A percentile compares a stretch with the other conserved stretches of the same genome.
Conservation (phyloP, 768 basidiomycete species). For the Tremella mesenterica region DNA sequence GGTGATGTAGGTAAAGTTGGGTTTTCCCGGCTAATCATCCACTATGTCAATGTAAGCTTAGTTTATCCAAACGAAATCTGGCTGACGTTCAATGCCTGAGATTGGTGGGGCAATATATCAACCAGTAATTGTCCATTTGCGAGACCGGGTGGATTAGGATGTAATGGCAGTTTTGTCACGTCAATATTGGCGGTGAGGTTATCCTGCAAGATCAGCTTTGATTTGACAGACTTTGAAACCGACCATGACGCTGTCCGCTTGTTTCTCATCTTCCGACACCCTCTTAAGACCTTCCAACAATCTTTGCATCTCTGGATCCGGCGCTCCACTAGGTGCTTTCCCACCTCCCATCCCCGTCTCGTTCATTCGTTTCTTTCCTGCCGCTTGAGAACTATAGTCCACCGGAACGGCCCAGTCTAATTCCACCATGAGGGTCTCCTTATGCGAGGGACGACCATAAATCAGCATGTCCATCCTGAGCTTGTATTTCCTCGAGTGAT, state of each 20-base stretch:
- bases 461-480: slow-evolving; percentile 58
- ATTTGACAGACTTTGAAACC: slow-evolving; percentile 1
- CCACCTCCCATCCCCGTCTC: slow-evolving; percentile 4
- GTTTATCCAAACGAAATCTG: neutral
- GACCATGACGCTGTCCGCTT: slow-evolving; percentile 48
- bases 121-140: slow-evolving; percentile 59
- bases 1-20: slow-evolving; percentile 62
- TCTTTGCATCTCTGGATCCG: slow-evolving; percentile 59
- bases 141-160: slow-evolving; percentile 64
- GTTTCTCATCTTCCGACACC: slow-evolving; percentile 66
- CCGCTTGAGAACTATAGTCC: slow-evolving; percentile 48
- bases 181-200: slow-evolving; percentile 49
- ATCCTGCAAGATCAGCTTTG: slow-evolving; percentile 42
- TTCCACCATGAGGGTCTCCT: slow-evolving; percentile 56
- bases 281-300: slow-evolving; percentile 63
- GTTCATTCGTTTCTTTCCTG: neutral
- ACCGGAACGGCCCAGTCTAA: slow-evolving; percentile 67
- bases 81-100: slow-evolving; percentile 33
- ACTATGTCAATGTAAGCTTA: slow-evolving; percentile 44
- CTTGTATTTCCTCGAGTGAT: slow-evolving; percentile 46
- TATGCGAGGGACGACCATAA: slow-evolving; percentile 59
- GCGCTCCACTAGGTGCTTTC: neutral
- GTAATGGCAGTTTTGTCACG: slow-evolving; percentile 60
- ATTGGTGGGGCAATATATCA: slow-evolving; percentile 72
- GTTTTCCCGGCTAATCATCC: slow-evolving; percentile 75